Conservation (phyloP, 768 basidiomycete genomes). For the Pisolithus tinctorius region DNA sequence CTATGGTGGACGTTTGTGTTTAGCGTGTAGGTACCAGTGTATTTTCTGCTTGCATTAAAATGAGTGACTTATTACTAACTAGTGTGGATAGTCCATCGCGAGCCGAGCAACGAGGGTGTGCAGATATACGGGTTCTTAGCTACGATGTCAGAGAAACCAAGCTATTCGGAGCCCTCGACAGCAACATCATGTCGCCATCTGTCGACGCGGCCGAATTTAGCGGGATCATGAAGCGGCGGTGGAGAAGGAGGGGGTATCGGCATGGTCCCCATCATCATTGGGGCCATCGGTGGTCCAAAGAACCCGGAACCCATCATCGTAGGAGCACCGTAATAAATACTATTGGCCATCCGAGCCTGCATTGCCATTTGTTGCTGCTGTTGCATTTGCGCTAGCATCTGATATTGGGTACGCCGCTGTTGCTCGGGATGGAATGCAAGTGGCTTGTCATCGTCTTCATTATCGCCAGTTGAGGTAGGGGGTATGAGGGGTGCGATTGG, state of each 20-base stretch:
- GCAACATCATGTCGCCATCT: conserved; percentile 77
- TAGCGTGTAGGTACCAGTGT: conserved; percentile 25
- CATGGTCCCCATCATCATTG: conserved; percentile 32
- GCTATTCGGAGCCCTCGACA: conserved; percentile 42
- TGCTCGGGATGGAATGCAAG: conserved; percentile 74
- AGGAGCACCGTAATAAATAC: conserved; percentile 63
- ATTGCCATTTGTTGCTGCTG: conserved; percentile 65
- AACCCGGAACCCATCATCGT: conserved; percentile 67
- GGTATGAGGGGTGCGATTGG: conserved; percentile 19
- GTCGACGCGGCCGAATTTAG: conserved; percentile 68
- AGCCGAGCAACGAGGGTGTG: not conserved
- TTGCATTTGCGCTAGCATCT: conserved; percentile 36
- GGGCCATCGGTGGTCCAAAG: conserved; percentile 52
- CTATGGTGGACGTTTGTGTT: conserved; percentile 25
- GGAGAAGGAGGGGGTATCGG: conserved; percentile 47
- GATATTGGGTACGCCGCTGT: conserved; percentile 58
- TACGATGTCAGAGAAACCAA: not conserved
- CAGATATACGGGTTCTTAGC: conserved; percentile 8
- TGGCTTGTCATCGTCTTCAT: conserved; percentile 64
- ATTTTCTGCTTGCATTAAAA: conserved; percentile 28
- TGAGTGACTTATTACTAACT: conserved; percentile 30
- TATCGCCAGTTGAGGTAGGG: conserved; percentile 25
- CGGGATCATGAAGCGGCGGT: conserved; percentile 56
- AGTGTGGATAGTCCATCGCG: not conserved
- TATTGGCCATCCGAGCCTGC: conserved; percentile 71